phyloP scores from a whole-genome alignment of 495 filamentous ascomycete genomes.

The Penicillium pulvis region DNA sequence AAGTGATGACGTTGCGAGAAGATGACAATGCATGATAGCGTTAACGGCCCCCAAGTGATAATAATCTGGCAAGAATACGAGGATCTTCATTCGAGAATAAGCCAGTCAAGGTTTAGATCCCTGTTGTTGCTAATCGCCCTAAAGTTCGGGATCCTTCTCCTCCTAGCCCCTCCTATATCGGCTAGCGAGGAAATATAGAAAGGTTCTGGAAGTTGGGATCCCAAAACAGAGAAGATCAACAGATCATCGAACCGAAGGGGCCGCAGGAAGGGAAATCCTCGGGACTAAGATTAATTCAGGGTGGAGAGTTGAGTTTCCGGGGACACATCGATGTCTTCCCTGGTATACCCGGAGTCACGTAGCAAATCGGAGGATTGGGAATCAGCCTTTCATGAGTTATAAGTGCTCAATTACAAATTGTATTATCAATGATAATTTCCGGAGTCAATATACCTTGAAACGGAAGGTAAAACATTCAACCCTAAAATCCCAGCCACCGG shows the following conservation, averaged over 20 bases:
- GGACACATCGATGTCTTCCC: no score
- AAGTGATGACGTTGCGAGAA: neutral
- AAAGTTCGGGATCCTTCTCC: neutral
- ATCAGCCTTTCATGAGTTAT: neutral
- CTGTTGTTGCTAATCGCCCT: neutral
- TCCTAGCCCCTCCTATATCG: neutral
- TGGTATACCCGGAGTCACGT: neutral
- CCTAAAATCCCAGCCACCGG: no score
- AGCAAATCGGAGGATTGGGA: slow-evolving; percentile 30
- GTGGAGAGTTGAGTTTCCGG: neutral
- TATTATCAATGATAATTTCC: no score
- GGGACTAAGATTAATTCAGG: neutral
- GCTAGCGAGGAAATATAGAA: neutral
- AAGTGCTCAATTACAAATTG: no score
- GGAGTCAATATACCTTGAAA: no score
- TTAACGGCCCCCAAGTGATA: neutral
- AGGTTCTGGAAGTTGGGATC: slow-evolving; percentile 10
- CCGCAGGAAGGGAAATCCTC: slow-evolving; percentile 3
- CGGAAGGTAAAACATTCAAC: no score
- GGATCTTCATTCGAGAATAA: neutral
- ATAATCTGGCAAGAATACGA: neutral
- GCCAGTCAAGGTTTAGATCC: neutral
- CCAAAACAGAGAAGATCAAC: slow-evolving; percentile 1
- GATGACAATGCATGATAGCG: neutral
- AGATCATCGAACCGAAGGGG: slow-evolving; percentile 10